A percentile compares a stretch with the other conserved stretches of the same genome.
Evolutionary conservation across 768 basidiomycete genomes (phyloP).

Genomic region (Lyophyllum semitale): DNA sequence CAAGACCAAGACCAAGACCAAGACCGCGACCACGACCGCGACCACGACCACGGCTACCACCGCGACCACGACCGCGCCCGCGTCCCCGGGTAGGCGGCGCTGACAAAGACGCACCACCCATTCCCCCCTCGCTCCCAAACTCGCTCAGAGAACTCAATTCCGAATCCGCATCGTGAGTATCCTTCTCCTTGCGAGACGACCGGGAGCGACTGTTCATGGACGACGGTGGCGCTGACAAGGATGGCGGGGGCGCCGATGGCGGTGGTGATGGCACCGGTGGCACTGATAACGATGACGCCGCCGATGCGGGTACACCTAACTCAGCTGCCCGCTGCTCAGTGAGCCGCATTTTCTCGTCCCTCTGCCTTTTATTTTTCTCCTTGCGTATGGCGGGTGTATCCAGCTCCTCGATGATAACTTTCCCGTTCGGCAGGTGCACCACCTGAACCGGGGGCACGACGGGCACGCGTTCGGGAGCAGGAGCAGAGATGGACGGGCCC

Average conservation of each 20-base stretch:
- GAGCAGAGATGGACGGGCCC: background rate
- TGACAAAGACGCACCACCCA: background rate
- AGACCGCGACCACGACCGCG: too few relatives aligned
- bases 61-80: too few relatives aligned
- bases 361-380: conserved; percentile 53
- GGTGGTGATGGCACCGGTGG: background rate
- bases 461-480: background rate
- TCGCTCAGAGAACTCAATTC: conserved; percentile 51
- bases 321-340: conserved; percentile 18
- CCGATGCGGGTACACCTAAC: too few relatives aligned
- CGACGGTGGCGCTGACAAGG: background rate
- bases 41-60: too few relatives aligned
- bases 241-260: background rate
- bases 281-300: background rate
- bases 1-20: too few relatives aligned
- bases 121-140: conserved; percentile 25
- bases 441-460: conserved; percentile 19
- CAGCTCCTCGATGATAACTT: conserved; percentile 67
- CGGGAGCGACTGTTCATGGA: background rate
- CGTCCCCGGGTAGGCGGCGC: background rate
- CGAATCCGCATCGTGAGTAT: conserved; percentile 26
- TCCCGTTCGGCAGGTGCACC: conserved; percentile 40
- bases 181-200: too few relatives aligned
- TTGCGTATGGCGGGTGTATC: conserved; percentile 71
- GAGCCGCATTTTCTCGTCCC: conserved; percentile 25